Evolutionary conservation across 1,139 yeast genomes (phyloP), one percentile per base, ranked within the genome.

Genomic region (Yamadazyma mexicana): DNA sequence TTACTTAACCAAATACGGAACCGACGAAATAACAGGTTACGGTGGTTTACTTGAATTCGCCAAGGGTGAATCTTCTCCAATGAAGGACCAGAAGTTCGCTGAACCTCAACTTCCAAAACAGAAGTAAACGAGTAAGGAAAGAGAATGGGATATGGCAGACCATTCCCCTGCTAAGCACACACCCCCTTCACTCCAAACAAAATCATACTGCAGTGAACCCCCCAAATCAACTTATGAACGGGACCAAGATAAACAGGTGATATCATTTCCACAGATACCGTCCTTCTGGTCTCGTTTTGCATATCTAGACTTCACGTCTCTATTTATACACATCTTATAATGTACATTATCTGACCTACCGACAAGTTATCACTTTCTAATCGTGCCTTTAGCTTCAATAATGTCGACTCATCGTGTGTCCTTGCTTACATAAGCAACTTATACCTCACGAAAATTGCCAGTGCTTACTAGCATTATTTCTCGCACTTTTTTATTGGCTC

Each of bases 31-130:
- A 36, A 64, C 57, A 28, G 66, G 68, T 1, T 63, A 47, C 46
- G 64, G 61, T 23, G 69, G 69, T 3, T 56, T 69, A 42, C 43
- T 59, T 42, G 62, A 54, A 14, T 66, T 57, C 48, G 73, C 73
- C 40, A 60, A 66, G 39, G 51, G 65, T 37, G 74, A 68, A 40
- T 54, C 62, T 39, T 66, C 74, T 11, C 72, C 74, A 18, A 44
- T 67, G 49, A 66, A 65, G 44, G 62, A 59, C 16, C 45, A 63
- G 40, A 58, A 57, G 45, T 70, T 65, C 46, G 73, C 66, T 38
- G 73, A 69, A 53, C 56, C 75, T 17, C 75, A 69, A 52, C 37
- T 36, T 23, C 49, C 42, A 33, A 44, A 39, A 26, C 14, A 27
- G 16, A 34, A 34, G 5, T 24, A 32, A 23, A 20, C 9, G 12